Base-by-base conservation (phyloP, 2,329 filamentous ascomycete genomes). In the Epichloe sylvatica region DNA sequence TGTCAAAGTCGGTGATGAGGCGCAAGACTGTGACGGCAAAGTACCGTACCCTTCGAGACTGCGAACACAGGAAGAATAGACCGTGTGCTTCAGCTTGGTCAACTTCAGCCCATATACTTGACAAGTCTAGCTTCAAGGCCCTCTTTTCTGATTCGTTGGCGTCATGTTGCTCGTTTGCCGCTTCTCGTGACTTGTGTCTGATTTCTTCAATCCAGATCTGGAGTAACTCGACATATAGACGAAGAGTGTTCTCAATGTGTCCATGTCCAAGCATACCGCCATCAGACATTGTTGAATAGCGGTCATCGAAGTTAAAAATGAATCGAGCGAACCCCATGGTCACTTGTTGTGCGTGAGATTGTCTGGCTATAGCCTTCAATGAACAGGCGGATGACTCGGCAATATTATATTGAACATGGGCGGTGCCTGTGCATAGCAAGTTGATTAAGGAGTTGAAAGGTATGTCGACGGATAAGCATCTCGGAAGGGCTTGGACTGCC, bases 161-260 rank as follows among this genome's bases (percentile, higher is more conserved):
- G 44, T 90, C 86, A 6, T 74, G 69, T 3, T 75, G 72, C 33
- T 87, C 82, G 1, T 78, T 71, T 5, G 78, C 75, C 7, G 81
- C 83, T 52, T 89, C 86, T 55, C 81, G 83, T 2, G 82, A 86
- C 61, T 92, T 95, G 54, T 85, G 81, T 60, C 86, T 85, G 54
- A 98, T 94, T 61, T 97, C 91, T 54, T 96, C 90, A 47, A 96
- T 94, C 94, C 94, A 98, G 38, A 98, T 96, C 54, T 90, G 83
- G 12, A 98, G 73, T 5, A 98, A 70, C 65, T 98, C 90, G 30
- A 97, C 87, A 60, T 98, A 98, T 11, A 98, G 74, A 54, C 85
- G 83, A 19, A 98, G 67, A 0, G 92, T 98, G 56, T 83, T 95
- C 64, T 98, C 92, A 51, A 98, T 96, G 60, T 98, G 92, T 4